A percentile compares a stretch with the other conserved stretches of the same genome.
These are phyloP conservation scores for Neopestalotiopsis rosae DNA, from an alignment of 2,329 filamentous ascomycete genomes.

Conservation along the genomic window DNA sequence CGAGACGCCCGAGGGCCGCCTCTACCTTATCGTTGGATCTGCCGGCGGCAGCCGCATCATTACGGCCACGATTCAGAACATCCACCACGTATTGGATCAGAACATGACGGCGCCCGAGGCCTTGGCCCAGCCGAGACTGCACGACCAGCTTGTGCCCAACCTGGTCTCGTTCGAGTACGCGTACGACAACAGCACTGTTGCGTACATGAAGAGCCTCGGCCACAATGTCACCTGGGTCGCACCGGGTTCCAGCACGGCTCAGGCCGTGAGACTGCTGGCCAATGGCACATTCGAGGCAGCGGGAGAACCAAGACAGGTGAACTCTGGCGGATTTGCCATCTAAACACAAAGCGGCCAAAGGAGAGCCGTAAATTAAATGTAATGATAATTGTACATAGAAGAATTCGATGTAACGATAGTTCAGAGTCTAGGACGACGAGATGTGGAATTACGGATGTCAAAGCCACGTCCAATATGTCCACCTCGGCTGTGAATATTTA, in stretches of 20 bases:
- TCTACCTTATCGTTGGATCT: constrained; percentile 77
- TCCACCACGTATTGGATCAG: constrained; percentile 76
- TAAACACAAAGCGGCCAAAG: constrained; percentile 31
- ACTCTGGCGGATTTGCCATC: constrained; percentile 70
- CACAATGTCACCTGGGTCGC: constrained; percentile 79
- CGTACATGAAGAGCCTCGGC: constrained; percentile 67
- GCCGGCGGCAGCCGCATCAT: constrained; percentile 88
- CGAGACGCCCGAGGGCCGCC: constrained; percentile 68
- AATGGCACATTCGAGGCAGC: constrained; percentile 79
- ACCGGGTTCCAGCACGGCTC: constrained; percentile 71
- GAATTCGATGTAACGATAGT: too few relatives aligned
- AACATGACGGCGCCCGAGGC: constrained; percentile 65
- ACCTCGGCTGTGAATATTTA: too few relatives aligned
- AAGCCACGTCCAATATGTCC: too few relatives aligned
- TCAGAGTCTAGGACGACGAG: too few relatives aligned
- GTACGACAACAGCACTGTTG: constrained; percentile 73
- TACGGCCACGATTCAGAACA: constrained; percentile 78
- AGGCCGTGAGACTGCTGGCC: constrained; percentile 68
- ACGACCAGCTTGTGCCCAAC: constrained; percentile 82
- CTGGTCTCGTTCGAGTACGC: constrained; percentile 71
- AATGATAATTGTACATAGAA: neutral
- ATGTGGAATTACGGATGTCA: too few relatives aligned
- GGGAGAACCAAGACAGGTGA: constrained; percentile 79
- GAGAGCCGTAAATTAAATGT: neutral
- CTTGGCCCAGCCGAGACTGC: constrained; percentile 71